phyloP scores from a whole-genome alignment of 2,329 filamentous ascomycete species.

The Macroventuria anomochaeta region DNA sequence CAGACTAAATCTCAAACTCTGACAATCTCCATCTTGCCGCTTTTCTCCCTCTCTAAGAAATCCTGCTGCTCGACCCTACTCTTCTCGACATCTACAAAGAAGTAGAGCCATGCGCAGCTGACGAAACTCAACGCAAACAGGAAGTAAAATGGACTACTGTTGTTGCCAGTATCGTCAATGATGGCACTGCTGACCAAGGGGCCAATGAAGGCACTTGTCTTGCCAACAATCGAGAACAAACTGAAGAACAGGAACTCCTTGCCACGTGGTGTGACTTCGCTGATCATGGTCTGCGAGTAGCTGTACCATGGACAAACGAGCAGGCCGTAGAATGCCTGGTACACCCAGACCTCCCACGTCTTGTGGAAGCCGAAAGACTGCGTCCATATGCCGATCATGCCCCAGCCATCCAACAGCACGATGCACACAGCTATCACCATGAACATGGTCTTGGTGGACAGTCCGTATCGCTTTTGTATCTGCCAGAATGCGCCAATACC shows the following conservation, averaged over 20 bases:
- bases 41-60: conserved; percentile 34
- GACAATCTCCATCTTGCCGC: conserved; percentile 1
- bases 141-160: conserved; percentile 71
- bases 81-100: conserved; percentile 34
- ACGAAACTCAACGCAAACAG: conserved; percentile 48
- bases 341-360: conserved; percentile 60
- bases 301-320: conserved; percentile 74
- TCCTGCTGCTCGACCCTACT: conserved; percentile 34
- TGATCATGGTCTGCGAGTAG: conserved; percentile 75
- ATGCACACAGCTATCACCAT: conserved; percentile 68
- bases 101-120: conserved; percentile 30
- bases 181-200: conserved; percentile 73
- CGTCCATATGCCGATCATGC: conserved; percentile 66
- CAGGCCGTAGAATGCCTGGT: conserved; percentile 65
- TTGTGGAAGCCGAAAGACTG: conserved; percentile 61
- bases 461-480: conserved; percentile 64
- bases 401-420: conserved; percentile 65
- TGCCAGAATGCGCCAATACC: conserved; percentile 69
- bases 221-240: conserved; percentile 72
- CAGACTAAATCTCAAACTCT: not conserved
- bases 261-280: conserved; percentile 70
- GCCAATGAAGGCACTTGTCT: conserved; percentile 71
- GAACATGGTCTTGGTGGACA: conserved; percentile 73
- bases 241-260: conserved; percentile 76
- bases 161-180: conserved; percentile 67